Percentiles rank a stretch among this genome's conserved stretches.
These are phyloP conservation scores for Aspergillus novofumigatus DNA, from an alignment of 2,329 filamentous ascomycete species.

Conservation along the genomic window DNA sequence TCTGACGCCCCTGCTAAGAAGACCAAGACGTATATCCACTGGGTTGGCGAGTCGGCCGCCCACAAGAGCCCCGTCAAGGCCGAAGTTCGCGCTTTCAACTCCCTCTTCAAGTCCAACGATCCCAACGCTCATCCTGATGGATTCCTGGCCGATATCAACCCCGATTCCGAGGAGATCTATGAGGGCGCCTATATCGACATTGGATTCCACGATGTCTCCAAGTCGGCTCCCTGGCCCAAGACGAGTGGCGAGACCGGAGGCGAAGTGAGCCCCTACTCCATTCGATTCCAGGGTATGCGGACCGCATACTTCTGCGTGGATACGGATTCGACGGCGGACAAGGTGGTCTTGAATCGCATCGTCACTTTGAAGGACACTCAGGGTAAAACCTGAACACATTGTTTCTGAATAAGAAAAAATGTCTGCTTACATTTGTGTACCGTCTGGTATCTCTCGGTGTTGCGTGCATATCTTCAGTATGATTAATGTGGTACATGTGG, in stretches of 20 bases:
- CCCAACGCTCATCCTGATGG: conserved; percentile 73
- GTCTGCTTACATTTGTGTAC: background rate
- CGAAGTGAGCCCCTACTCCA: background rate
- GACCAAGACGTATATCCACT: conserved; percentile 81
- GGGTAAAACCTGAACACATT: background rate
- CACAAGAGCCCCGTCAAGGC: conserved; percentile 58
- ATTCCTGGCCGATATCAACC: conserved; percentile 80
- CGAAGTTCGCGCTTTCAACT: conserved; percentile 74
- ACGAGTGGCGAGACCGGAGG: conserved; percentile 55
- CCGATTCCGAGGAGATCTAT: conserved; percentile 77
- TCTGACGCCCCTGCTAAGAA: conserved; percentile 50
- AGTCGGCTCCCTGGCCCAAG: conserved; percentile 75
- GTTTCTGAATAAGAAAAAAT: background rate
- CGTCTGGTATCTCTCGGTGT: background rate
- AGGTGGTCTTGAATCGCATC: background rate
- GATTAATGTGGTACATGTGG: background rate
- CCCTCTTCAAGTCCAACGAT: conserved; percentile 81
- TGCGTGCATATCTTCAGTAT: background rate
- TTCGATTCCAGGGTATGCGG: background rate
- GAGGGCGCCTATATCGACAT: conserved; percentile 73
- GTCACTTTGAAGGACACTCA: background rate
- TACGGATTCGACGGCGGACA: background rate
- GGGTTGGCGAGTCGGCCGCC: conserved; percentile 69
- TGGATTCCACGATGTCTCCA: conserved; percentile 73
- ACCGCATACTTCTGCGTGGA: background rate